A percentile compares a stretch with the other conserved stretches of the same genome.
These are phyloP conservation scores for Bolboschoenoplectus hybrid DNA, from an alignment of 202 grass and related monocot genomes.

Conservation along the genomic window DNA sequence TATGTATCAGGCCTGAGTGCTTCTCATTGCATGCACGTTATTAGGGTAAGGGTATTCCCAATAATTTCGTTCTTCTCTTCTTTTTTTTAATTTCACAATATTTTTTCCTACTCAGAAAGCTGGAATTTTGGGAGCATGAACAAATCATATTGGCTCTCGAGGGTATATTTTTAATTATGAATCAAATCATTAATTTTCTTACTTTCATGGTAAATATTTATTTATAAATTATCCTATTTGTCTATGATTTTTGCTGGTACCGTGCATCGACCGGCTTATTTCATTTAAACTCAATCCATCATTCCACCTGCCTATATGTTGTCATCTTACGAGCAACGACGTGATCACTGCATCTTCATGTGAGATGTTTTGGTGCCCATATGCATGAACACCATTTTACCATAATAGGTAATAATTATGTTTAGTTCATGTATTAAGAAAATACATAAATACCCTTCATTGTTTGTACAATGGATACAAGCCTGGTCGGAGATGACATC, in stretches of 20 bases:
- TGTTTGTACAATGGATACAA: conserved; percentile 13
- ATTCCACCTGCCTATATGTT: conserved; percentile 3
- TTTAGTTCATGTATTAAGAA: background rate
- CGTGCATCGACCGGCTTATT: background rate
- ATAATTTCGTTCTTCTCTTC: background rate
- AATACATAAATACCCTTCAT: background rate
- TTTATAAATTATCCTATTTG: background rate
- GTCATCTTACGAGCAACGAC: background rate
- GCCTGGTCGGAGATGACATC: background rate
- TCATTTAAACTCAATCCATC: conserved; percentile 1
- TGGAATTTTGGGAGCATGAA: background rate
- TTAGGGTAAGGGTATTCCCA: background rate
- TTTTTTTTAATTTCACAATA: background rate
- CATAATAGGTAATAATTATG: background rate
- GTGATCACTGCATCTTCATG: background rate
- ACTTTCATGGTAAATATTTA: background rate
- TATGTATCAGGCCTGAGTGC: background rate
- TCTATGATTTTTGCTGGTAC: background rate
- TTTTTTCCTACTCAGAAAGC: background rate
- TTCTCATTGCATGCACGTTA: background rate
- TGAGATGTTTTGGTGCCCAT: background rate
- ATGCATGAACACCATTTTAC: background rate
- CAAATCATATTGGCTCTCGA: background rate
- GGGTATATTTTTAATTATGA: background rate
- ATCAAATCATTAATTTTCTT: background rate